Conservation (phyloP, 176 grass and related monocot genomes). For the Miscanthus lutarioriparius region DNA sequence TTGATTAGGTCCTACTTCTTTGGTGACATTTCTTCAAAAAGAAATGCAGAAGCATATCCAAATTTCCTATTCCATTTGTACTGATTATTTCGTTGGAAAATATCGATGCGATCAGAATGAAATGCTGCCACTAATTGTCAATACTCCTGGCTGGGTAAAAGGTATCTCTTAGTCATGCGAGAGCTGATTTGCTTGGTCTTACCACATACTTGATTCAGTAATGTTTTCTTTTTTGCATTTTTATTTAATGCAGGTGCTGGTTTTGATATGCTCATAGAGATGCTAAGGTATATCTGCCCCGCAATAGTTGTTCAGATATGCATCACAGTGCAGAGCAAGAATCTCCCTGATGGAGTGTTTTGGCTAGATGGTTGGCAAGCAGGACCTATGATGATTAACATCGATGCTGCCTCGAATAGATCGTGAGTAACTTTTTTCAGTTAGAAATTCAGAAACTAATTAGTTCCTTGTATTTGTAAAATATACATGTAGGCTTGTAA, state of each 20-base stretch:
- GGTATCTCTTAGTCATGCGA: conserved; percentile 36
- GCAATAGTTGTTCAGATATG: conserved; percentile 71
- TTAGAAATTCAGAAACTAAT: too few species aligned
- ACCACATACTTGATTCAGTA: not conserved
- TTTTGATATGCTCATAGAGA: conserved; percentile 46
- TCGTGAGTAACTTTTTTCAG: too few species aligned
- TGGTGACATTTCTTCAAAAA: not conserved
- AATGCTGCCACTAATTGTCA: conserved; percentile 55
- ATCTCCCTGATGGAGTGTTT: conserved; percentile 34
- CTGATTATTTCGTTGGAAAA: too few species aligned
- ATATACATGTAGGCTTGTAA: too few species aligned
- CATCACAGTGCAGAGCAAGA: conserved; percentile 62
- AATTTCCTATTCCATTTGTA: too few species aligned
- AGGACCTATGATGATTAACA: too few species aligned
- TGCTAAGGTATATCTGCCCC: conserved; percentile 79
- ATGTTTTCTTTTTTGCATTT: not conserved
- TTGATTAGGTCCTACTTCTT: too few species aligned
- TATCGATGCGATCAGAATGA: conserved; percentile 33
- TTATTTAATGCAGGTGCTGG: conserved; percentile 62
- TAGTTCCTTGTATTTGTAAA: too few species aligned
- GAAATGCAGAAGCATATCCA: too few species aligned
- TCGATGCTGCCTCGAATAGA: too few species aligned
- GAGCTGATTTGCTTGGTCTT: conserved; percentile 24
- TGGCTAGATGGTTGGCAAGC: too few species aligned
- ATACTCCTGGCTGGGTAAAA: conserved; percentile 88